phyloP scores from a whole-genome alignment of 257 asterid genomes.

The Echites panduratus region DNA sequence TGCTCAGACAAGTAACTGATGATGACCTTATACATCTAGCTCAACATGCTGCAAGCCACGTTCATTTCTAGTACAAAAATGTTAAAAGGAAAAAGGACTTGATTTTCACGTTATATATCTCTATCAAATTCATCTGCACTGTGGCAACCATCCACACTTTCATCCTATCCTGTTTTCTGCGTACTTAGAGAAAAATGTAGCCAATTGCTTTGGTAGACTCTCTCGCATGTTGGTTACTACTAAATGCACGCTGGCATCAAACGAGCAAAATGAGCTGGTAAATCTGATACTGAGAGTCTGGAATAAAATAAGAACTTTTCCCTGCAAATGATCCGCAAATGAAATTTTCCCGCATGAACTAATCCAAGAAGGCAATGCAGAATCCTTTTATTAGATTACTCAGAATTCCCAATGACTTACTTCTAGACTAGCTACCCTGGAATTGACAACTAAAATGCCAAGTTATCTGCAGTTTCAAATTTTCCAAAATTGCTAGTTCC shows the following conservation, averaged over 20 bases:
- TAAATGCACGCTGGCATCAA: too few relatives aligned
- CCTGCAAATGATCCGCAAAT: too few relatives aligned
- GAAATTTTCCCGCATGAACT: background rate
- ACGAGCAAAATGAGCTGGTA: background rate
- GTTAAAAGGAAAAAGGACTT: too few relatives aligned
- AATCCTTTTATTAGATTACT: background rate
- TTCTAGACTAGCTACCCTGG: background rate
- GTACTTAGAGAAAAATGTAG: background rate
- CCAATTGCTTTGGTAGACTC: background rate
- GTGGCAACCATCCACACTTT: too few relatives aligned
- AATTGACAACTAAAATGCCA: background rate
- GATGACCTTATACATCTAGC: too few relatives aligned
- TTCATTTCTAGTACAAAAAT: too few relatives aligned
- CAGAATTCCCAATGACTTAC: background rate
- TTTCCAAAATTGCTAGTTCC: background rate
- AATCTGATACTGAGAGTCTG: background rate
- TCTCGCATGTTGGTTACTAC: too few relatives aligned
- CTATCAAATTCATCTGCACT: too few relatives aligned
- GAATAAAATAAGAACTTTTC: background rate
- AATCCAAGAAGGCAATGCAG: background rate
- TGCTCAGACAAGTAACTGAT: too few relatives aligned
- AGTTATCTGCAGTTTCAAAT: background rate
- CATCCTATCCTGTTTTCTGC: background rate
- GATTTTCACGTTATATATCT: too few relatives aligned
- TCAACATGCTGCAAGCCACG: too few relatives aligned